Conservation (phyloP, 352 stramenopile species). For the Plasmopara halstedii region DNA sequence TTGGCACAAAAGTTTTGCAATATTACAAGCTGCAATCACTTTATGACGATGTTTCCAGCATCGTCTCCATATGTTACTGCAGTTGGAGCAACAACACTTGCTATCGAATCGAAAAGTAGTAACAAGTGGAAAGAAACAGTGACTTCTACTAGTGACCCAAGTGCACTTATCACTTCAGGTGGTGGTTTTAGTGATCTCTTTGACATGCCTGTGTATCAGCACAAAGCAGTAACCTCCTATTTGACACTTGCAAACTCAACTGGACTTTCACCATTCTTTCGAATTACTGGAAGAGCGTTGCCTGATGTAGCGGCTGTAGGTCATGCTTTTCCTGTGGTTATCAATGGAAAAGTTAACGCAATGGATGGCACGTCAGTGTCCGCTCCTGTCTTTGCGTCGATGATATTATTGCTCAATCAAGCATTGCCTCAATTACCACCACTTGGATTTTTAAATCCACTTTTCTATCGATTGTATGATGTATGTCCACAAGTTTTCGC, state of each 20-base stretch:
- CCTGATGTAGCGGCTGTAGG: slow-evolving; percentile 62
- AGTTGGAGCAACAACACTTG: slow-evolving; percentile 53
- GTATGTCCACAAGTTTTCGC: slow-evolving; percentile 62
- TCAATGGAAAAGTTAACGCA: slow-evolving; percentile 39
- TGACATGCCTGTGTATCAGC: slow-evolving; percentile 40
- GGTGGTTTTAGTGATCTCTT: slow-evolving; percentile 61
- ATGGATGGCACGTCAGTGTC: slow-evolving; percentile 74
- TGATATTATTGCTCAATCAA: slow-evolving; percentile 55
- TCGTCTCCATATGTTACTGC: slow-evolving; percentile 70
- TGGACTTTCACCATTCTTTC: slow-evolving; percentile 29
- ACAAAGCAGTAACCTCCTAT: slow-evolving; percentile 29
- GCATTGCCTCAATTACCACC: slow-evolving; percentile 26
- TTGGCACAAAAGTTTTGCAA: slow-evolving; percentile 40
- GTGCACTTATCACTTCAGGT: slow-evolving; percentile 66
- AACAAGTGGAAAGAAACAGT: slow-evolving; percentile 43
- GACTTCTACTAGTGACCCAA: slow-evolving; percentile 29
- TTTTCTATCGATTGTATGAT: slow-evolving; percentile 55
- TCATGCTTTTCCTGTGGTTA: slow-evolving; percentile 51
- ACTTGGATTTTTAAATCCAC: slow-evolving; percentile 64
- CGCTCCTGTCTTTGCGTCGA: slow-evolving; percentile 53
- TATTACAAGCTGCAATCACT: slow-evolving; percentile 32
- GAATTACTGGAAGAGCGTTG: slow-evolving; percentile 38
- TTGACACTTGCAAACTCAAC: slow-evolving; percentile 18
- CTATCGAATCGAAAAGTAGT: slow-evolving; percentile 5
- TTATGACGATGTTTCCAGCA: slow-evolving; percentile 58